Evolutionary conservation across 2,329 filamentous ascomycete genomes (phyloP).

Genomic region (Didymella exigua): DNA sequence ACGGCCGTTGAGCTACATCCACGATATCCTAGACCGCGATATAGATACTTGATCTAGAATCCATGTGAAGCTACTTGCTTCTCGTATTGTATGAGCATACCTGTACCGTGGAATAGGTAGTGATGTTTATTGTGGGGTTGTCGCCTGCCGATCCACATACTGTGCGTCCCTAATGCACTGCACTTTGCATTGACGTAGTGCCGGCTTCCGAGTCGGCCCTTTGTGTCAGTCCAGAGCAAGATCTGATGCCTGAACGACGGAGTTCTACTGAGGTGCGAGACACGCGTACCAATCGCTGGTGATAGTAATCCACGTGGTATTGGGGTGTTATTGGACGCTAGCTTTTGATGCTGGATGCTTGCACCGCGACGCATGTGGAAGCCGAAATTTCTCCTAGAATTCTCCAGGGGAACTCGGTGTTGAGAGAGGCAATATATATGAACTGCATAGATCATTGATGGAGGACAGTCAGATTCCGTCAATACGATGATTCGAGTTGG

Average conservation of each 20-base stretch:
- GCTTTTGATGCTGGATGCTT: background rate
- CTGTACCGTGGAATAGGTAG: background rate
- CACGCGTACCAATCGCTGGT: slow-evolving; percentile 2
- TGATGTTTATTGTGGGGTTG: background rate
- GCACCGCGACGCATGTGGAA: background rate
- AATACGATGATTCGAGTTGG: background rate
- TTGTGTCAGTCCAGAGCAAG: background rate
- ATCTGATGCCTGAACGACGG: background rate
- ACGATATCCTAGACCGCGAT: slow-evolving; percentile 15
- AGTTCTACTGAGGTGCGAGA: background rate
- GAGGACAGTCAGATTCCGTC: background rate
- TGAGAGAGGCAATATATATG: background rate
- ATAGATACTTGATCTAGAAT: slow-evolving; percentile 12
- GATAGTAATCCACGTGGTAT: background rate
- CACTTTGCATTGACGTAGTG: slow-evolving; percentile 11
- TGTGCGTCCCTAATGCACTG: slow-evolving; percentile 5
- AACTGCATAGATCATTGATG: background rate
- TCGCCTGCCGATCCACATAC: background rate
- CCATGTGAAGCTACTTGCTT: background rate
- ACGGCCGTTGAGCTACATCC: slow-evolving; percentile 5
- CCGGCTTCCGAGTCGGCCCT: slow-evolving; percentile 15
- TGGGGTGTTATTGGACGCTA: background rate
- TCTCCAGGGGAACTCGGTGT: background rate
- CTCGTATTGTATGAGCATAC: background rate
- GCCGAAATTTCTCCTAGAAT: slow-evolving; percentile 8